Evolutionary conservation across 1,139 yeast genomes (phyloP), one percentile per base, ranked within the genome.

Genomic region (Zhuliangozyma blackwelliae): DNA sequence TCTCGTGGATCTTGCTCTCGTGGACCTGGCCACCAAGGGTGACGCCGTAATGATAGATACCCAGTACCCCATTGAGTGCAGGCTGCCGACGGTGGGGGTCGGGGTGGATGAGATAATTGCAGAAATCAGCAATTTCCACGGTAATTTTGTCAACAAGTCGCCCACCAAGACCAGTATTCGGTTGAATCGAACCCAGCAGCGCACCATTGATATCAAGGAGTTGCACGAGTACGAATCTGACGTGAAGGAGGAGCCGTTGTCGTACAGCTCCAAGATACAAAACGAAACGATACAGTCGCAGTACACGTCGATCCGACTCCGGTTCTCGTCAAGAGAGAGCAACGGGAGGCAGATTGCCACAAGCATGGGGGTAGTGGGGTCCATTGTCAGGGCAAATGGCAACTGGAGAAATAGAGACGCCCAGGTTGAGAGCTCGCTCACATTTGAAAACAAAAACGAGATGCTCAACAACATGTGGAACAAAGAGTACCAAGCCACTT

Each of bases 251-350:
- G 16, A 29, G 16, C 19, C 10, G n/a, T 8, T 28, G 8, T 25
- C 29, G 27, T 52, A 60, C 39, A 48, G 54, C 25, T 52, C 58
- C 35, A 63, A 56, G 36, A 65, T 65, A 27, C 72, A 65, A 40
- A 59, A 67, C 40, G 74, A 69, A 41, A 59, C 65, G 3, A 51
- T 69, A 4, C 45, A 52, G 32, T 57, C 65, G 3, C 70, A 68
- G 36, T 68, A 66, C 49, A 65, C 61, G 9, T 56, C 61, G 10
- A 59, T 69, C n/a, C 46, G 74, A 28, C 50, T 67, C 16, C 45
- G 74, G 29, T 69, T 65, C 36, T 51, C 65, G 4, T 53, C 56
- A 11, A 41, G 44, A 9, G 35, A 34, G 16, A 40, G 41, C 25
- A 39, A 40, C 22, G 7, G 7, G 10, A 36, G 46, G 35, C 39